Evolutionary conservation across 75 land plant species (phyloP), one percentile per base, ranked within the genome.

Genomic region (Chamaecyparis obtusa): DNA sequence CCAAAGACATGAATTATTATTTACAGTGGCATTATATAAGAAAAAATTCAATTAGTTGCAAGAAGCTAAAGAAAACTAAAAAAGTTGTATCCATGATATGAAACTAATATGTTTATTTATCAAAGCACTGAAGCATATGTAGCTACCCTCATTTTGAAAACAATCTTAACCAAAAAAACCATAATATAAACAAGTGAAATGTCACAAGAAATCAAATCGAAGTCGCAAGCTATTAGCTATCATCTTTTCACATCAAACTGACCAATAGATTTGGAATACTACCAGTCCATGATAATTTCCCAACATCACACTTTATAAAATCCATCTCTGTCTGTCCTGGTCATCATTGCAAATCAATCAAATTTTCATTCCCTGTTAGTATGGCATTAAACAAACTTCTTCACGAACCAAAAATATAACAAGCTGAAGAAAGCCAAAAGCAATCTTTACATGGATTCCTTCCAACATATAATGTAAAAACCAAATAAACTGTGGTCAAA

Each of bases 321-420:
- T 94, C 90, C 86, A 97, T 87, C 37, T 93, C 92, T 87, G 94
- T 71, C 99, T 97, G 92, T 91, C 86, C 43, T 14, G 54, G 51
- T 41, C 21, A 56, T 87, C 44, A 86, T 84, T 79, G 35, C 44
- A 74, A 49, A 75, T 24, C 46, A 77, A 44, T 43, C 19, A 48
- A 78, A 85, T 36, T 33, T 83, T 44, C 21, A 32, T 81, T 46
- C 49, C 27, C 83, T 27, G n/a, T 81, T 81, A 39, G 51, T 81
- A 81, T 81, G 51, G 41, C n/a, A 24, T 30, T 21, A 43, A 39
- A 21, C 27, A 79, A 79, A 43, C 43, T 24, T 79, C 44, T 9
- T 41, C 48, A 81, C 21, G 24, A 24, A 81, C 46, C 4, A 44
- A 10, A 44, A 11, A 27, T 27, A 27, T 6, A 44, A 27, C 10